Percentiles rank a stretch among this genome's conserved stretches.
Conservation (phyloP, 352 stramenopile species). For the Phytopythium ostracodes region DNA sequence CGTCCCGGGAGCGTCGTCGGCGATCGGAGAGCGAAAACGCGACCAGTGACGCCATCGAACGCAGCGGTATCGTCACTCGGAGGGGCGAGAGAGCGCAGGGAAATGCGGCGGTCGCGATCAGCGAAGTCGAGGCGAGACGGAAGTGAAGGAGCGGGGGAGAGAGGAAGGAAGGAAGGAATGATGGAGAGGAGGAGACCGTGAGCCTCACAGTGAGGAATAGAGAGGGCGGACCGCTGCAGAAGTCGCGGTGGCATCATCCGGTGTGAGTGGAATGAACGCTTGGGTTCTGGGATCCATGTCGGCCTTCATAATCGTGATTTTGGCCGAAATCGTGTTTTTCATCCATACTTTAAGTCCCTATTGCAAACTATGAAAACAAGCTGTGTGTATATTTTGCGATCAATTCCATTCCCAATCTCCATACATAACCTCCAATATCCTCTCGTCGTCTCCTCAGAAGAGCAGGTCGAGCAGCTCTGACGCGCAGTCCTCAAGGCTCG, state of each 20-base stretch:
- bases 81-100: too few species aligned
- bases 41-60: neutral
- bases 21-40: neutral
- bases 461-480: constrained; percentile 67
- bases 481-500: constrained; percentile 60
- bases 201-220: neutral
- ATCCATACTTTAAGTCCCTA: neutral
- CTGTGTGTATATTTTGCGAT: neutral
- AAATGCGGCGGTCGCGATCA: neutral
- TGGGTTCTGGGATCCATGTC: too few species aligned
- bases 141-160: neutral
- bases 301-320: too few species aligned
- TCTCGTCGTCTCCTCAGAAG: constrained; percentile 20
- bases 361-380: neutral
- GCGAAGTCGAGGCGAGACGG: neutral
- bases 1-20: neutral
- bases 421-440: neutral
- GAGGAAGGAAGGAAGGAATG: neutral
- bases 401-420: neutral
- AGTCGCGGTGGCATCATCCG: neutral
- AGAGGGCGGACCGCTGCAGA: neutral
- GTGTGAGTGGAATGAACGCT: neutral
- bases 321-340: neutral
- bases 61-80: neutral
- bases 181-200: too few species aligned